Base-by-base conservation (phyloP, 768 basidiomycete species). In the Candolleomyces eurysporus region DNA sequence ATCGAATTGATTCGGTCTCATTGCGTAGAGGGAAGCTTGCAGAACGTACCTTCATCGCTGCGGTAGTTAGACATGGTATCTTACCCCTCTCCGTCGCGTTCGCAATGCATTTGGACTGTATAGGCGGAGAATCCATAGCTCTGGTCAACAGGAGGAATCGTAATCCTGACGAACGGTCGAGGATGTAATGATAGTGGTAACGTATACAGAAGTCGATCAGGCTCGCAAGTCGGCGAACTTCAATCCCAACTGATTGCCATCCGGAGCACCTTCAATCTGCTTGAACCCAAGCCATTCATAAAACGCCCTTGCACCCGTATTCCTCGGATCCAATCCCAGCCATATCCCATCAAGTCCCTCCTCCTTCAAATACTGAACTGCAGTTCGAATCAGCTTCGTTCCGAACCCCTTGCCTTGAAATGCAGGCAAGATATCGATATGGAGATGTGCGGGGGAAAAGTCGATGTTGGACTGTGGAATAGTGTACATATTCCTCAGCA, bases 331-430 rank as follows among this genome's bases (percentile, higher is more conserved):
- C 70, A 90, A 69, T 4, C 87, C 90, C 39, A 92, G 72, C 88
- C 89, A 92, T 32, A 92, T 71, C 1, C 82, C 80, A 11, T 75
- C 72, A 16, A 85, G 66, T 40, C 80, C 80, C 52, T 82, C 75
- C 36, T 67, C 78, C 62, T 76, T 81, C 67, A 92, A 70, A 74
- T 84, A 76, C 49, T 76, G 74, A 26, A 89, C 79, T 4, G 82
- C 88, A 39, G 66, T 73, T 49, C 72, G 77, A 40, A 92, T 84
- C 64, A 92, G 70, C 69, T 73, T 84, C 68, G 78, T 79, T n/a
- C 90, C 91, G 84, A 85, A 90, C 22, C 90, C 90, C 63, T 81
- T 81, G 58, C 82, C 76, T 70, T 90, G 90, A 69, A 89, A 84
- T 48, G 77, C 78, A 26, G 85, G 80, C 66, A 92, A 68, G 59